Base-by-base conservation (phyloP, 1,284 basidiomycete genomes). In the Cryptococcus amylolentus region DNA sequence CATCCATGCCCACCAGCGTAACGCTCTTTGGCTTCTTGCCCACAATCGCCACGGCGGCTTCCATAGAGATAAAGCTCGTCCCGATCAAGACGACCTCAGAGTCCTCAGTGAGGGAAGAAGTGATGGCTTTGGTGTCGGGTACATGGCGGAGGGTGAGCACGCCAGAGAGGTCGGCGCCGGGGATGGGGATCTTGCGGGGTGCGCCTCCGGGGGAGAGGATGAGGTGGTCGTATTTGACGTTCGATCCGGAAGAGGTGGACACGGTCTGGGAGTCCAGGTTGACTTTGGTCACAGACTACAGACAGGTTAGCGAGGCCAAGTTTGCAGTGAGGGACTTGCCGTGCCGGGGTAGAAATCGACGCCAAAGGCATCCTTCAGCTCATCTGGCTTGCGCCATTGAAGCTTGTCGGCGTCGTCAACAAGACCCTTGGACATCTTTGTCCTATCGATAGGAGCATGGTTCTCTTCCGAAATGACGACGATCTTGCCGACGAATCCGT, bases 1-100 rank as follows among this genome's bases (percentile, higher is more conserved):
- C 83, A 65, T 91, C 89, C 85, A 88, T 88, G 0, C 92, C 91
- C 52, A 97, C 84, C 52, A 95, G 86, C 58, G 89, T 72, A 1
- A 78, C 63, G 49, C 68, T 72, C 37, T 84, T 85, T 16, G 88
- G 84, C 76, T 87, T 88, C 55, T 87, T 86, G 69, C 87, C 87
- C 5, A 84, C 72, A 0, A 91, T 79, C 0, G 90, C 88, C 14
- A 82, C 83, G 5, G 91, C 90, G 10, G 91, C 80, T 75, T 98
- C 93, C 88, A 97, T 91, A 52, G 89, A 87, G 69, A 98, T 98
- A 78, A 96, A 97, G 18, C 88, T 90, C 37, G 87, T 88, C 1
- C 93, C 93, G 61, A 96, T 88, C 37, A 96, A 84, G 37, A 93
- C 89, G 48, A 90, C 77, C 53, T 85, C 83, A 68, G 89, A 88